Base-by-base conservation (phyloP, 805 yeast genomes). In the Kazachstania bromeliacearum region DNA sequence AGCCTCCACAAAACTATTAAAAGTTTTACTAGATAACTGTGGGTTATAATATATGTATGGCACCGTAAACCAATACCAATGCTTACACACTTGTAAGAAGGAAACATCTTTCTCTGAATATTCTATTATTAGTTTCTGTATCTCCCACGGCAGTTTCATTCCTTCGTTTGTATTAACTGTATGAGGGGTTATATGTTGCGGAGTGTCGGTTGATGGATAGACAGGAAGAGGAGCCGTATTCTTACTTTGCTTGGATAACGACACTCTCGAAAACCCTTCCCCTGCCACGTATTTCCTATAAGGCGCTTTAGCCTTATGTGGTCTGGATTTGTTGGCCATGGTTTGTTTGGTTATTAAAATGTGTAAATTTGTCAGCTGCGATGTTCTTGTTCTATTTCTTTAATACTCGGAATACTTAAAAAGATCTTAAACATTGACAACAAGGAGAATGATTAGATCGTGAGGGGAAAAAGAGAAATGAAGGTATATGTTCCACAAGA, bases 301-400 rank as follows among this genome's bases (percentile, higher is more conserved):
- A 5, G 88, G 87, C 38, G 87, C 85, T 43, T 79, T 77, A 32
- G 71, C 66, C 67, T 87, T 81, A 67, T 80, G 81, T 8, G 95
- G 87, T 56, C 96, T 71, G 51, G 88, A 63, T 59, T 85, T 87
- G 61, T 87, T 87, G 23, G 87, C 96, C 79, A 87, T 87, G n/a
- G n/a, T n/a, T n/a, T n/a, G n/a, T n/a, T n/a, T n/a, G n/a, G n/a
- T n/a, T n/a, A n/a, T n/a, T n/a, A n/a, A n/a, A n/a, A n/a, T n/a
- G n/a, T n/a, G n/a, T n/a, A n/a, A n/a, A n/a, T n/a, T n/a, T n/a
- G n/a, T n/a, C n/a, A n/a, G n/a, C n/a, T n/a, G n/a, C n/a, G n/a
- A n/a, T n/a, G n/a, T n/a, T n/a, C n/a, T n/a, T n/a, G n/a, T n/a
- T n/a, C n/a, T n/a, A n/a, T n/a, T n/a, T n/a, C n/a, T n/a, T n/a